Conservation (phyloP, 2,329 filamentous ascomycete species). For the Aspergillus sp. region DNA sequence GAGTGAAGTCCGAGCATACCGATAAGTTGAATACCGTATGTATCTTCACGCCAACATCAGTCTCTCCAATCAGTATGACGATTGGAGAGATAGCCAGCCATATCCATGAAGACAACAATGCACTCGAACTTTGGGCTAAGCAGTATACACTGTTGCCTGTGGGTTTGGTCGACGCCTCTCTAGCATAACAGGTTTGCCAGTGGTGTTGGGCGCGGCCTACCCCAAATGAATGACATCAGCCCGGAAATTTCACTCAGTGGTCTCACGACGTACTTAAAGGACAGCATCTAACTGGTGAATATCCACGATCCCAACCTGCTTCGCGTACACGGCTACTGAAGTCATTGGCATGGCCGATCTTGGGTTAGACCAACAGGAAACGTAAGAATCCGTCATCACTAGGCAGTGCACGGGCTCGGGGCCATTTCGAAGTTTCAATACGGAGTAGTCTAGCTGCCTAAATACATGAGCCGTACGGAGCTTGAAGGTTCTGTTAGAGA, state of each 20-base stretch:
- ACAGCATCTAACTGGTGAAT: slow-evolving; percentile 62
- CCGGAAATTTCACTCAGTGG: slow-evolving; percentile 55
- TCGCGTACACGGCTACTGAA: slow-evolving; percentile 73
- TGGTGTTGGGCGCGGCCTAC: slow-evolving; percentile 48
- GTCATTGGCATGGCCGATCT: slow-evolving; percentile 67
- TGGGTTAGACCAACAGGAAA: slow-evolving; percentile 74
- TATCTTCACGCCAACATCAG: slow-evolving; percentile 1
- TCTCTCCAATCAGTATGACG: slow-evolving; percentile 1
- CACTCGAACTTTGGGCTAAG: neutral
- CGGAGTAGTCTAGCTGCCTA: too few species aligned
- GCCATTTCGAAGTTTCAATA: too few species aligned
- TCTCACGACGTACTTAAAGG: slow-evolving; percentile 39
- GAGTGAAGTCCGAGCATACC: neutral
- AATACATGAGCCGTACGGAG: neutral
- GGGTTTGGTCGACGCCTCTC: neutral
- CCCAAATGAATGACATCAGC: slow-evolving; percentile 63
- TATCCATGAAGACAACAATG: slow-evolving; percentile 1
- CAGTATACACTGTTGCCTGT: neutral
- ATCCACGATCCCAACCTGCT: slow-evolving; percentile 68
- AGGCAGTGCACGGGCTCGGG: slow-evolving; percentile 54
- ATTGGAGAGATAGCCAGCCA: slow-evolving; percentile 7
- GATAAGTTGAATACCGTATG: neutral
- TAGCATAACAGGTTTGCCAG: neutral
- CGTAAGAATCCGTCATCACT: slow-evolving; percentile 70
- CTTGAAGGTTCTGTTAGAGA: neutral